These are phyloP conservation scores for Cynanchum wilfordii DNA, from an alignment of 257 asterid genomes.

Conservation along the genomic window DNA sequence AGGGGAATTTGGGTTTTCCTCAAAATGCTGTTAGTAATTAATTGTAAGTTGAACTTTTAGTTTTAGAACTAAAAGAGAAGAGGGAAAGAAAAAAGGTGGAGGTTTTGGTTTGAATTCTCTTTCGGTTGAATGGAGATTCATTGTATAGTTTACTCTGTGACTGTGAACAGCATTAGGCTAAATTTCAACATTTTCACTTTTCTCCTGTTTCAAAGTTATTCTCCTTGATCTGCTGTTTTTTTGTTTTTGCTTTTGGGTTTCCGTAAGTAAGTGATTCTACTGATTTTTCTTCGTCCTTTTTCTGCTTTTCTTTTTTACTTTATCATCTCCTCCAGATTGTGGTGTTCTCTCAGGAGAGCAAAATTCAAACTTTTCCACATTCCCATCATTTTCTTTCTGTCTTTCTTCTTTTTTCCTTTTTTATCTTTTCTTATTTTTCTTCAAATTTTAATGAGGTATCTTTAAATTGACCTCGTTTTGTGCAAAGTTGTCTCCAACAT, in stretches of 20 bases:
- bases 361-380: conserved; percentile 31
- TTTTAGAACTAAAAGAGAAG: background rate
- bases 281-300: conserved; percentile 20
- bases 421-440: background rate
- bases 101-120: background rate
- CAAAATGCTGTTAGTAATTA: background rate
- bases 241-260: conserved; percentile 35
- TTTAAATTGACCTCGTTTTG: conserved; percentile 11
- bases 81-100: background rate
- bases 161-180: conserved; percentile 8
- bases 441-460: background rate
- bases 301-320: conserved; percentile 33
- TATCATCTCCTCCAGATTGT: conserved; percentile 26
- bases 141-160: conserved; percentile 5
- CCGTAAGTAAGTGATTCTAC: conserved; percentile 34
- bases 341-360: conserved; percentile 20
- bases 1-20: background rate
- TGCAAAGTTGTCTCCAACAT: background rate
- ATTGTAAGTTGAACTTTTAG: background rate
- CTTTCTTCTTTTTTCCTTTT: conserved; percentile 17
- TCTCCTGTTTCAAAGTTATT: conserved; percentile 14
- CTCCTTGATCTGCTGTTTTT: conserved; percentile 37
- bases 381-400: conserved; percentile 13
- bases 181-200: conserved; percentile 14
- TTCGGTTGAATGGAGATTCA: background rate